These are phyloP conservation scores for Panaeolus cyanescens DNA, from an alignment of 768 basidiomycete genomes.

Conservation along the genomic window DNA sequence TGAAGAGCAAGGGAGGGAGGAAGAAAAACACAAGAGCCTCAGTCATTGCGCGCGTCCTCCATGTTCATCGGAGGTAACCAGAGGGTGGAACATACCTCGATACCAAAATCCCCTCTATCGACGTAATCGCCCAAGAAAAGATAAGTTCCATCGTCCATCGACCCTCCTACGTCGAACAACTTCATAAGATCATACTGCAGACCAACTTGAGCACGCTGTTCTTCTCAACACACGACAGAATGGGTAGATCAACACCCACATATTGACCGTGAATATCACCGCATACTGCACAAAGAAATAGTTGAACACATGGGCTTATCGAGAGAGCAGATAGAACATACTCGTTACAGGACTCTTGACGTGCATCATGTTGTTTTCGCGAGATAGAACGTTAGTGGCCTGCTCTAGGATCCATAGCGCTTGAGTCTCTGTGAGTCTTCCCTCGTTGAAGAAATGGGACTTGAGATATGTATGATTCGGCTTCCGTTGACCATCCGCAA, in stretches of 20 bases:
- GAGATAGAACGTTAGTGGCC: constrained; percentile 63
- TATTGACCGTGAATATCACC: constrained; percentile 99
- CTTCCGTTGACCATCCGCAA: constrained; percentile 53
- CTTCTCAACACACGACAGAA: not conserved
- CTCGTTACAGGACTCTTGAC: constrained; percentile 91
- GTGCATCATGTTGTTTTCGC: constrained; percentile 84
- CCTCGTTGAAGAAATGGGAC: constrained; percentile 88
- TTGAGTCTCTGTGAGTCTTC: constrained; percentile 79
- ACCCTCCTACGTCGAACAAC: constrained; percentile 93
- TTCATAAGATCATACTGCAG: constrained; percentile 96
- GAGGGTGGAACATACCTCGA: constrained; percentile 40
- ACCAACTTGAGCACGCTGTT: constrained; percentile 5
- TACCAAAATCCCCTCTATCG: constrained; percentile 91
- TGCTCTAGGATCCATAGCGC: constrained; percentile 80
- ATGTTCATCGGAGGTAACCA: not conserved
- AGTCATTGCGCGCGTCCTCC: constrained; percentile 19
- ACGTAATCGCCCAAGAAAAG: constrained; percentile 97
- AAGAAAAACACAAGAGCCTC: not conserved
- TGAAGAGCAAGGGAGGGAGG: constrained; percentile 15
- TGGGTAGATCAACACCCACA: constrained; percentile 42
- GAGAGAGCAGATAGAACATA: constrained; percentile 39
- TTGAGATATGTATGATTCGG: constrained; percentile 83
- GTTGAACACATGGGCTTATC: constrained; percentile 3
- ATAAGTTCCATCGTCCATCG: constrained; percentile 79
- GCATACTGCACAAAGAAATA: constrained; percentile 59